Percentiles rank a stretch among this genome's conserved stretches.
Conservation (phyloP, 2,329 filamentous ascomycete species). For the Pezicula radicicola region DNA sequence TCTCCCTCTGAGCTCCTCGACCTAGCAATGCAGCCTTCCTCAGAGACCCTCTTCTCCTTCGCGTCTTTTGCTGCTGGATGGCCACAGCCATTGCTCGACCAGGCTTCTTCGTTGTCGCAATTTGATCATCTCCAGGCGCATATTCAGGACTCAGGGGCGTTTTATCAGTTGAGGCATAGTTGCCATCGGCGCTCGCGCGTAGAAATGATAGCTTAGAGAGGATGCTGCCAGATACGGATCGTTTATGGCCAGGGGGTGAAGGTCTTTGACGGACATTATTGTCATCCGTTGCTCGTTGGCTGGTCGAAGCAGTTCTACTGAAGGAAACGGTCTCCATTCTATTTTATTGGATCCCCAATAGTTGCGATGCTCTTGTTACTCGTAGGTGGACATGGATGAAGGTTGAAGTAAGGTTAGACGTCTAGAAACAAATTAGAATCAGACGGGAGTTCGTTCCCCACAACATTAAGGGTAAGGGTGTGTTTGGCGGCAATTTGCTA, state of each 20-base stretch:
- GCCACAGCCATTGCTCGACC: constrained; percentile 29
- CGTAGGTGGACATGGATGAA: neutral
- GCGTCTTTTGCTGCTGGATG: constrained; percentile 47
- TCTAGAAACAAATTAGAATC: neutral
- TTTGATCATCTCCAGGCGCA: constrained; percentile 21
- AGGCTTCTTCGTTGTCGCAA: constrained; percentile 22
- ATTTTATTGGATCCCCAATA: neutral
- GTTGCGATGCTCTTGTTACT: neutral
- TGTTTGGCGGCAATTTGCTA: too few relatives aligned
- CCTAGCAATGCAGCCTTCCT: constrained; percentile 83
- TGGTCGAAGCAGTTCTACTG: neutral
- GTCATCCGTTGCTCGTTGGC: neutral
- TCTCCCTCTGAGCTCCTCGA: constrained; percentile 63
- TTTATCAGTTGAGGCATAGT: constrained; percentile 18
- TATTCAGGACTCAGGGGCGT: constrained; percentile 26
- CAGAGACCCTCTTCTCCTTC: constrained; percentile 78
- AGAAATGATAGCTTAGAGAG: constrained; percentile 70
- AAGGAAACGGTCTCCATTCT: neutral
- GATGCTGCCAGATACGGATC: constrained; percentile 48
- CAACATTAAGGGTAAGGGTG: too few relatives aligned
- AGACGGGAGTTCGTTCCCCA: too few relatives aligned
- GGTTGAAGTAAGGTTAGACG: neutral
- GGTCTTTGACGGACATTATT: neutral
- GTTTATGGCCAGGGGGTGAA: constrained; percentile 40
- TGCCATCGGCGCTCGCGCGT: constrained; percentile 42